Evolutionary conservation across 257 asterid species (phyloP).

Genomic region (Solanum commersonii): DNA sequence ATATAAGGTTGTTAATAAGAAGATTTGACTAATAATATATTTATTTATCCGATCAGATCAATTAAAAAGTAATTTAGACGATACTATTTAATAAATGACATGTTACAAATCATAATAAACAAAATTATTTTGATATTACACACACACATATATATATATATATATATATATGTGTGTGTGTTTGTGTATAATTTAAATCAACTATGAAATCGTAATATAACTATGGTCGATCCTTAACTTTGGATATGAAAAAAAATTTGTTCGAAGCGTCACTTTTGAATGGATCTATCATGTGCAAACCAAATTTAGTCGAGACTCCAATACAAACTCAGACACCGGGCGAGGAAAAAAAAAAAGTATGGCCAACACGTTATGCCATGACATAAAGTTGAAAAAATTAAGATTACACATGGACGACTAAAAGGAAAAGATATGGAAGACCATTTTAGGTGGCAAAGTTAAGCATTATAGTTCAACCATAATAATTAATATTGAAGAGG

Average conservation of each 20-base stretch:
- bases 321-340: too few species aligned
- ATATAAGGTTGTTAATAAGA: neutral
- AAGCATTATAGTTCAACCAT: neutral
- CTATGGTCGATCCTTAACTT: too few species aligned
- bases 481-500: neutral
- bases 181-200: neutral
- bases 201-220: neutral
- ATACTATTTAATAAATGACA: neutral
- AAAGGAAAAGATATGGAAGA: neutral
- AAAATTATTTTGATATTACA: too few species aligned
- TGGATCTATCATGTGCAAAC: too few species aligned
- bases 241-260: too few species aligned
- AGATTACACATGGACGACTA: neutral
- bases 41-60: neutral
- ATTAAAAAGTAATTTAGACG: too few species aligned
- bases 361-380: neutral
- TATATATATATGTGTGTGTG: too few species aligned
- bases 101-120: too few species aligned
- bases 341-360: too few species aligned
- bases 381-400: neutral
- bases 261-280: accelerated
- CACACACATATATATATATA: too few species aligned
- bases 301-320: too few species aligned
- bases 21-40: neutral
- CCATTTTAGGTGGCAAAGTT: neutral